Percentiles rank a stretch among this genome's conserved stretches.
phyloP scores from a whole-genome alignment of 768 basidiomycete genomes.

The Daedaleopsis sinensis region DNA sequence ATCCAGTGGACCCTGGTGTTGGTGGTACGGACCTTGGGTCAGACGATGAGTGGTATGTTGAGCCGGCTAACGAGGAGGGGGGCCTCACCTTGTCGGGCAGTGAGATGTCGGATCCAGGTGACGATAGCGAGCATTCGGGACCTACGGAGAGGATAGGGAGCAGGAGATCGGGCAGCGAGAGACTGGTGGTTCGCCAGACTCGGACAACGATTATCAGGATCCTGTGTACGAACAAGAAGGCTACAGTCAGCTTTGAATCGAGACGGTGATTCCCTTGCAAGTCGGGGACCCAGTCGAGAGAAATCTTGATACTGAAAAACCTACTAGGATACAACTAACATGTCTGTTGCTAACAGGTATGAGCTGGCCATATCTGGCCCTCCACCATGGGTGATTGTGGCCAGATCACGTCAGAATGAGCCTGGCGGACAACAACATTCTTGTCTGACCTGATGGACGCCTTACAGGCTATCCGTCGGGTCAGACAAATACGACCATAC shows the following conservation, averaged over 20 bases:
- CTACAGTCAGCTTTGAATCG: not conserved
- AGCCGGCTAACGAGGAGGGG: not conserved
- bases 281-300: too few relatives aligned
- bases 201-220: not conserved
- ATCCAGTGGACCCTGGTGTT: not conserved
- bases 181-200: not conserved
- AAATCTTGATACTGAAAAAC: too few relatives aligned
- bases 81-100: not conserved
- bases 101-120: not conserved
- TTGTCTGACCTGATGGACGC: too few relatives aligned
- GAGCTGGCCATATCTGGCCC: too few relatives aligned
- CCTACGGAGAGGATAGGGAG: not conserved
- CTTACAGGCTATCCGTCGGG: too few relatives aligned
- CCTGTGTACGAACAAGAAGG: not conserved
- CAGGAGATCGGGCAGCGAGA: not conserved
- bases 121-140: not conserved
- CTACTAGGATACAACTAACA: too few relatives aligned
- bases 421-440: too few relatives aligned
- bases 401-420: too few relatives aligned
- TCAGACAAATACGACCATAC: too few relatives aligned
- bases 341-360: too few relatives aligned
- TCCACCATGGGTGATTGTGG: too few relatives aligned
- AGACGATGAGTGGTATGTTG: not conserved
- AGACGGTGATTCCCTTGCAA: too few relatives aligned
- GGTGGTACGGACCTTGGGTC: not conserved